Conservation (phyloP, 495 filamentous ascomycete genomes). For the Lasiosphaeria miniovina region DNA sequence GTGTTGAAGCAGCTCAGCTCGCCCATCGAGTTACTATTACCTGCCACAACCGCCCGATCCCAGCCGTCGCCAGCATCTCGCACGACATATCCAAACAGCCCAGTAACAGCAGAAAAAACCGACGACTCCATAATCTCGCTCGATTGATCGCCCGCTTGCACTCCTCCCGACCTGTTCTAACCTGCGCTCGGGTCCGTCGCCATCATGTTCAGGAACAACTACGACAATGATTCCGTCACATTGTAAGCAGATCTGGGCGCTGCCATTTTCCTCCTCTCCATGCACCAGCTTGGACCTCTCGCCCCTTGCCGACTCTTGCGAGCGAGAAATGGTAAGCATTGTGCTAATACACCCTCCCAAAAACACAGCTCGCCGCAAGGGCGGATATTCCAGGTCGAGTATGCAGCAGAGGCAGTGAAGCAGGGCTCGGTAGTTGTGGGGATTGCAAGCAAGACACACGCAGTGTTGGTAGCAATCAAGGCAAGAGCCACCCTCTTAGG, state of each 20-base stretch:
- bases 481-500: conserved; percentile 42
- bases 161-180: too few relatives aligned
- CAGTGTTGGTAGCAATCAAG: conserved; percentile 94
- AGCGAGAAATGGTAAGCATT: not conserved
- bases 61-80: not conserved
- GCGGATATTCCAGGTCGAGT: conserved; percentile 99
- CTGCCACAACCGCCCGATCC: not conserved
- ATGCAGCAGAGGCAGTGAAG: conserved; percentile 97
- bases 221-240: conserved; percentile 99
- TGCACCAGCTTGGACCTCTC: not conserved
- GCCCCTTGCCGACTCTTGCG: not conserved
- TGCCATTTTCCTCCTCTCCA: not conserved
- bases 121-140: too few relatives aligned
- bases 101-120: too few relatives aligned
- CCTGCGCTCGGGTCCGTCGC: conserved; percentile 4
- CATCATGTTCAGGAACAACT: conserved; percentile 99
- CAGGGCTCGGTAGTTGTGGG: conserved; percentile 98
- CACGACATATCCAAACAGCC: not conserved
- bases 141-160: too few relatives aligned
- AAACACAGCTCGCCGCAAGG: conserved; percentile 86
- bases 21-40: conserved; percentile 1
- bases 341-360: conserved; percentile 13
- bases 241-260: conserved; percentile 60
- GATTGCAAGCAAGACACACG: conserved; percentile 95
- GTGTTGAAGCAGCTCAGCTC: not conserved